Evolutionary conservation across 805 yeast genomes (phyloP), one percentile per base, ranked within the genome.

Genomic region (Sugiyamaella marilandica): DNA sequence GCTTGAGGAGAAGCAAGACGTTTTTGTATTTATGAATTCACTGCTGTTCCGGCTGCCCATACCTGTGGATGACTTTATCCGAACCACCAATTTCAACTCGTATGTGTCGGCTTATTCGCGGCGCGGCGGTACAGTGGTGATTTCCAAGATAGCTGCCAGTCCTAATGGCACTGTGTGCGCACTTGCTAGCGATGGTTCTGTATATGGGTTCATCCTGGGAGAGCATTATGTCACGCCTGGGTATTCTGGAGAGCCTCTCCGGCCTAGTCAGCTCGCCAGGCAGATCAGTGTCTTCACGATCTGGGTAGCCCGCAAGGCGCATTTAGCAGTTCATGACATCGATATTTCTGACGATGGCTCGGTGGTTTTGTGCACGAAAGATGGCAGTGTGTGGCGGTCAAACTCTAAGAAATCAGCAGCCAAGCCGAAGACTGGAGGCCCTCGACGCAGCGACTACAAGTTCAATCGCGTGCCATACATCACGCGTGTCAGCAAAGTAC

Each of bases 331-430:
- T 46, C 71, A 70, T 2, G 95, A 88, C 67, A 77, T 86, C 32
- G 92, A 83, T 61, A 74, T 84, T 43, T 78, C 85, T 1, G 71
- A 69, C 14, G 86, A 84, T 61, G 95, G 95, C 0, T 81, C 87
- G 0, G 65, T 87, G 1, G 71, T 90, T 1, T 64, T 91, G 1
- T 79, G 85, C 56, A 84, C 94, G 0, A 66, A 72, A 18, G 81
- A 82, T 47, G 97, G 97, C 0, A 77, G 84, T 19, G 87, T 80
- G 0, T 88, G 58, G 76, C 26, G 46, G 24, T 39, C 47, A 11
- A 70, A 5, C 55, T 63, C 51, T 57, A 64, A 43, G 13, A 53
- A 55, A 57, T 57, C 50, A 49, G 63, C 32, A 54, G 61, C 34
- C 56, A 66, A 44, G 37, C 29, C 35, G 7, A 51, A 36, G 4